These are phyloP conservation scores for Pseudogymnoascus sp. DNA, from an alignment of 2,329 filamentous ascomycete genomes.

Conservation along the genomic window DNA sequence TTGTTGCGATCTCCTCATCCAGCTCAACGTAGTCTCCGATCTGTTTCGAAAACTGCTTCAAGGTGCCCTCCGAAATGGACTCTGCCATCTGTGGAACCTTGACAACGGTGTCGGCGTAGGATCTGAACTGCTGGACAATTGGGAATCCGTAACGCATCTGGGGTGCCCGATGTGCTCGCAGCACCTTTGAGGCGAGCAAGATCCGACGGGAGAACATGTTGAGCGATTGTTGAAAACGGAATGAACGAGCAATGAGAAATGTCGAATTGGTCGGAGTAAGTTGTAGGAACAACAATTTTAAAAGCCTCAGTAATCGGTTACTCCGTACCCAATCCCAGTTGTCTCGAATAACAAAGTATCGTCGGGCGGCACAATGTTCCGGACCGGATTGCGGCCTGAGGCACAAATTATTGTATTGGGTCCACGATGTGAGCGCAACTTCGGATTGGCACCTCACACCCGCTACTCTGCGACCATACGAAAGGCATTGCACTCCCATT, in stretches of 20 bases:
- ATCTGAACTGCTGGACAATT: slow-evolving; percentile 47
- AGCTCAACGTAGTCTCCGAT: slow-evolving; percentile 89
- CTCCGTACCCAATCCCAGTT: slow-evolving; percentile 2
- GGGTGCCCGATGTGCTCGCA: slow-evolving; percentile 24
- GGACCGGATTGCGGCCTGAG: not conserved
- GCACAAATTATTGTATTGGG: not conserved
- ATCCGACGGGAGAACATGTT: slow-evolving; percentile 29
- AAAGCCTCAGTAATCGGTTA: slow-evolving; percentile 4
- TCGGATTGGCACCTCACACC: slow-evolving; percentile 2
- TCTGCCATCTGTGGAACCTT: slow-evolving; percentile 98
- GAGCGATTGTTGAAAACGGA: slow-evolving; percentile 2
- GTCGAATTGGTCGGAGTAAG: not conserved
- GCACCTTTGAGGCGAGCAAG: slow-evolving; percentile 28
- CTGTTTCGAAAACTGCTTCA: slow-evolving; percentile 91
- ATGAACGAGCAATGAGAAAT: not conserved
- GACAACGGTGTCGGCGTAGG: slow-evolving; percentile 72
- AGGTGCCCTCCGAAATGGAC: slow-evolving; percentile 92
- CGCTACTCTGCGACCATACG: not conserved
- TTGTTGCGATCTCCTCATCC: slow-evolving; percentile 96
- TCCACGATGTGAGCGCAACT: not conserved
- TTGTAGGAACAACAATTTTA: slow-evolving; percentile 2
- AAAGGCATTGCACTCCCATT: slow-evolving; percentile 4
- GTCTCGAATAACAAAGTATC: slow-evolving; percentile 5
- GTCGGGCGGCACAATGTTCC: not conserved
- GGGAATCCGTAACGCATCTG: slow-evolving; percentile 35